Evolutionary conservation across 441 rosid species (phyloP), one percentile per base, ranked within the genome.

Genomic region (Biscutella laevigata): DNA sequence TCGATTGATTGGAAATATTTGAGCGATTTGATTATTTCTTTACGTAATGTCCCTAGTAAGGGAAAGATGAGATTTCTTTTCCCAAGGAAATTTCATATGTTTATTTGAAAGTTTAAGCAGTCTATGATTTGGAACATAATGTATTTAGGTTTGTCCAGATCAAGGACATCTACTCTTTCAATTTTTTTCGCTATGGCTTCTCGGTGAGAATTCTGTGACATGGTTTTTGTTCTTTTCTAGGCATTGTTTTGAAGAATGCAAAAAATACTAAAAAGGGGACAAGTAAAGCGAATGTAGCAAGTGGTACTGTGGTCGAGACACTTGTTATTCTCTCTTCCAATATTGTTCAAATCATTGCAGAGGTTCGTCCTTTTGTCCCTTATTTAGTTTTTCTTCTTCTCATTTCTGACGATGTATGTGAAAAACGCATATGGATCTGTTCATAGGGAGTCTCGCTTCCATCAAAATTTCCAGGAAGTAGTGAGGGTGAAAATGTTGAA

Each of bases 311-410:
- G 56, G 65, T 88, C 33, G 83, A 83, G 53, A 83, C 95, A 1
- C 86, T 86, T 59, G 83, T 88, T 33, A 77, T 88, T 64, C 74
- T 70, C 11, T 70, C 95, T 0, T 55, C 62, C 42, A 82, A 86
- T 65, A 79, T 88, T 62, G 97, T 78, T 74, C 94, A 88, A 80
- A 77, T 86, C 28, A 70, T 85, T 73, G 89, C 90, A 0, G 80
- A 74, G 86, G 91, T 81, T 59, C 51, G 64, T 38, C 28, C 33
- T 17, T 54, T 57, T 16, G 16, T 41, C 2, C 22, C 8, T 48
- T 21, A 0, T 36, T 37, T 54, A 7, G 9, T 8, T 34, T 20
- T 24, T 40, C 50, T 45, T 48, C 7, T 7, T 57, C 27, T 26
- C 44, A 9, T 43, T 51, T 15, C 2, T 53, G 53, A 13, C 2